Evolutionary conservation across 2,329 filamentous ascomycete genomes (phyloP), one percentile per base, ranked within the genome.

Genomic region (Microsporum audouinii): DNA sequence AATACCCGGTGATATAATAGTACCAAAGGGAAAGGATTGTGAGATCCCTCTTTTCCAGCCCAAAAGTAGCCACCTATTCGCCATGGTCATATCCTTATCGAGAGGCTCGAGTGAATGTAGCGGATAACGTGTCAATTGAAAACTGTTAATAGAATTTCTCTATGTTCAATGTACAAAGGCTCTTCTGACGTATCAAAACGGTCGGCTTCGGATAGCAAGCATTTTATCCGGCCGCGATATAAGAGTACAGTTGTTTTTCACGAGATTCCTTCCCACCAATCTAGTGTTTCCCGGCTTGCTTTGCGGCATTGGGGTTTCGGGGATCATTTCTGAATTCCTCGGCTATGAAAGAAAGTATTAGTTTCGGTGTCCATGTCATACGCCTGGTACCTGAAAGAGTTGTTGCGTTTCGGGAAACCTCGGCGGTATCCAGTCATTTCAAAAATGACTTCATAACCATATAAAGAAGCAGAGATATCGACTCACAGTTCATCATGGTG

Each of bases 291-390:
- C 67, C 61, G 34, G 60, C 63, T 51, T 65, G 61, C 69, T 74
- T 64, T 63, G 57, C 57, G 67, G 69, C 69, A 67, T 77, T 75
- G 63, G 76, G 76, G 70, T 96, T 96, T 77, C 91, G 86, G 68
- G 91, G 90, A 79, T 97, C 92, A 82, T 96, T 95, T 86, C 91
- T 95, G 85, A 84, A 96, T 81, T 97, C 90, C 70, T 88, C 89
- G 80, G 85, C 92, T 97, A 60, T 38, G 5, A 53, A 12, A 51
- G 14, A n/a, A 2, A 17, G 8, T 14, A 23, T 55, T 36, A 55
- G 51, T 38, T 36, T 34, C 14, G 31, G 3, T 55, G 3, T 23
- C 23, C 51, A 55, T 36, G 33, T 7, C 10, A n/a, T 34, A 23
- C 5, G 27, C 14, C 8, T 14, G 45, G 10, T 31, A 5, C 23